Evolutionary conservation across 2,329 filamentous ascomycete species (phyloP).

Genomic region (Lasiodiplodia citricola): DNA sequence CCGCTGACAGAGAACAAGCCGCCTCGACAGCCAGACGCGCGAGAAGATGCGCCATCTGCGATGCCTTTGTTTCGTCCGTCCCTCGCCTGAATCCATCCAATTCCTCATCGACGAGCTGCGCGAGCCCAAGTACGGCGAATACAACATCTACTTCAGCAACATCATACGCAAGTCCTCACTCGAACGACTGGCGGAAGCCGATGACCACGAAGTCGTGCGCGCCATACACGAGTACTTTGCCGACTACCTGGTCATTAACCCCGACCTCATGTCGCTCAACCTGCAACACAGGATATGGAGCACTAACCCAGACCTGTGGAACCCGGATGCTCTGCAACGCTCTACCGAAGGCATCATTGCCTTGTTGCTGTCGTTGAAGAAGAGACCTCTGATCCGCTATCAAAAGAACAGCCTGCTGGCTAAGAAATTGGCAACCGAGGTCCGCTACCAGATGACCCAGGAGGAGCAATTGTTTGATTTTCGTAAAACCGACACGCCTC

Average conservation of each 20-base stretch:
- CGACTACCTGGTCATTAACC: constrained; percentile 93
- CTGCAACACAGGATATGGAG: constrained; percentile 81
- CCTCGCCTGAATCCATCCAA: constrained; percentile 91
- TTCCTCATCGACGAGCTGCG: constrained; percentile 92
- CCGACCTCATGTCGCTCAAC: constrained; percentile 85
- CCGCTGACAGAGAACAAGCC: constrained; percentile 51
- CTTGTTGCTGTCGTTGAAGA: constrained; percentile 86
- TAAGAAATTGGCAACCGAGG: constrained; percentile 91
- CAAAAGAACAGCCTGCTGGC: constrained; percentile 88
- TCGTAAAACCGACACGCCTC: constrained; percentile 89
- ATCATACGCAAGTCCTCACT: constrained; percentile 95
- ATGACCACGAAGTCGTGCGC: constrained; percentile 96
- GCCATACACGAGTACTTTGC: constrained; percentile 94
- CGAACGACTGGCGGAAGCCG: constrained; percentile 91
- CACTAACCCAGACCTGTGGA: constrained; percentile 83
- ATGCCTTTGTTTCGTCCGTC: constrained; percentile 90
- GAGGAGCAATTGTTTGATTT: constrained; percentile 98
- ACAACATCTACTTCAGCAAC: constrained; percentile 97
- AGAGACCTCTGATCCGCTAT: constrained; percentile 93
- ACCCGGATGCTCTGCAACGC: constrained; percentile 83
- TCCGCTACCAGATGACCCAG: constrained; percentile 90
- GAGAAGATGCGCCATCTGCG: constrained; percentile 98
- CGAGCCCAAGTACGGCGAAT: constrained; percentile 97
- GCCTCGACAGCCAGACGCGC: constrained; percentile 83
- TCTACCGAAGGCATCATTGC: constrained; percentile 87